Evolutionary conservation across 805 yeast species (phyloP).

Genomic region (Sugiyamaella smithiae): DNA sequence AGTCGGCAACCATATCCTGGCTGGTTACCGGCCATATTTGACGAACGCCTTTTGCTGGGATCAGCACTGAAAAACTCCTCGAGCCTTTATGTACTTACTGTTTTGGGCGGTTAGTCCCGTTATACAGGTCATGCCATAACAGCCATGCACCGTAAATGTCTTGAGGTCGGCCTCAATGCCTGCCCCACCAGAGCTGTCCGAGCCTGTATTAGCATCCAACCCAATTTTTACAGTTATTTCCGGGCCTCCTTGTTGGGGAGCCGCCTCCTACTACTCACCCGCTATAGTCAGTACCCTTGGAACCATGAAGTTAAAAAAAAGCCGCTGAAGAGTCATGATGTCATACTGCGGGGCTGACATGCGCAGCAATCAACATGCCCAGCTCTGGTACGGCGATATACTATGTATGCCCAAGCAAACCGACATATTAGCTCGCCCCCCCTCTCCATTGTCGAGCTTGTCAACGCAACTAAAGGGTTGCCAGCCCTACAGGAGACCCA

Average conservation of each 20-base stretch:
- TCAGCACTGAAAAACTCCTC: too few species aligned
- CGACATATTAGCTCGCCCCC: too few species aligned
- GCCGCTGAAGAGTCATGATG: conserved; percentile 4
- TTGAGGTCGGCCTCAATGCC: conserved; percentile 89
- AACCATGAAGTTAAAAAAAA: background rate
- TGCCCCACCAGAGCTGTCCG: conserved; percentile 88
- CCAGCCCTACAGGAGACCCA: too few species aligned
- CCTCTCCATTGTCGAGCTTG: too few species aligned
- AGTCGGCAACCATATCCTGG: conserved; percentile 42
- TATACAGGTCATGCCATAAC: conserved; percentile 73
- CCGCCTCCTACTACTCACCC: conserved; percentile 19
- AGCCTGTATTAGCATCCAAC: conserved; percentile 42
- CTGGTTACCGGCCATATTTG: conserved; percentile 43
- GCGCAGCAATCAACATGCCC: background rate
- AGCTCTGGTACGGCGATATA: too few species aligned
- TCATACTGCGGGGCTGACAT: background rate
- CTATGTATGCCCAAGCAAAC: too few species aligned
- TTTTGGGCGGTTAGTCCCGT: conserved; percentile 82
- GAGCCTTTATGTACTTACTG: conserved; percentile 42
- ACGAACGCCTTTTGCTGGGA: conserved; percentile 39
- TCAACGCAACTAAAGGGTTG: too few species aligned
- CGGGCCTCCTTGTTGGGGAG: background rate
- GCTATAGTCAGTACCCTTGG: conserved; percentile 30
- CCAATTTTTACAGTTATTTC: conserved; percentile 1
- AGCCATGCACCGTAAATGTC: conserved; percentile 69